Base-by-base conservation (phyloP, 768 basidiomycete genomes). In the Pleurotus tuoliensis region DNA sequence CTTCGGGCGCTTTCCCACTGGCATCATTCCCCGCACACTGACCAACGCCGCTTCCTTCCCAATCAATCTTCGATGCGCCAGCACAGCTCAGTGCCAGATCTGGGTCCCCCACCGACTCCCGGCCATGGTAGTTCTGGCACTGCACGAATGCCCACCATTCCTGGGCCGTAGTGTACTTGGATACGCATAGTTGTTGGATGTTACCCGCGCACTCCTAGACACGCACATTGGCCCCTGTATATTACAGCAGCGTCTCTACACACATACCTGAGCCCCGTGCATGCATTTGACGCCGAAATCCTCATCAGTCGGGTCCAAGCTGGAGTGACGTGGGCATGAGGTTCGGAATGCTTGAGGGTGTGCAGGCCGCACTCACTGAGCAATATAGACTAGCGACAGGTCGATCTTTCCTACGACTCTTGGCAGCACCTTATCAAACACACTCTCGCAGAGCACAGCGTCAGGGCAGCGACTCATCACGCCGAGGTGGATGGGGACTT, bases 61-160 rank as follows among this genome's bases (percentile, higher is more conserved):
- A 94, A 46, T 90, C 82, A 44, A 92, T 78, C 3, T 80, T 78
- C 9, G 82, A 82, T 3, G 77, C 71, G 27, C 76, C 63, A 0
- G 89, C 90, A 64, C 94, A 96, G 54, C 73, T 74, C 54, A 81
- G 65, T 1, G 89, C 87, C 18, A 86, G 78, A 15, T 80, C 81
- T 0, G 86, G 78, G 15, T 71, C 70, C 15, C 94, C 94, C 46
- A 96, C 82, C 27, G 78, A 71, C 20, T 77, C 73, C 6, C 77
- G 72, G 20, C 82, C 87, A 61, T 83, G 76, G 61, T 76, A 85
- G 67, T 93, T 92, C 64, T 91, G 82, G 69, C 93, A 94, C 58
- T 82, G 84, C 18, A 93, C 75, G 62, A 92, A 94, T 51, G 82
- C 72, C 93, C 92, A 95, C 89, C 90, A 93, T 18, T 72, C 73